A percentile compares a stretch with the other conserved stretches of the same genome.
phyloP scores from a whole-genome alignment of 192 early-diverging fungal genomes.

The Globomyces pollinis-pini region DNA sequence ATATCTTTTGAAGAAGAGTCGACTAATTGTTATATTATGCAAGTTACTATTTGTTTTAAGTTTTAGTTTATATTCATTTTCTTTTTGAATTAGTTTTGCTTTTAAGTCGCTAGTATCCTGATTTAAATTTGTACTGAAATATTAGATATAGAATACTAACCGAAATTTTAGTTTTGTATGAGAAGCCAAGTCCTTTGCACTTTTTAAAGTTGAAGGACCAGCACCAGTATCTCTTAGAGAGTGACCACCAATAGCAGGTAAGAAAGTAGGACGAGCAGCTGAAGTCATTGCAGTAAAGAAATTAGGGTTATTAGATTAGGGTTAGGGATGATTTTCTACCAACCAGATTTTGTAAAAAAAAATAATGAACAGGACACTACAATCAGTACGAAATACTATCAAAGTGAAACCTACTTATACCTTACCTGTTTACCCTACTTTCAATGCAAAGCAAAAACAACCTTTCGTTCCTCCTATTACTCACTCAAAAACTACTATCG shows the following conservation, averaged over 20 bases:
- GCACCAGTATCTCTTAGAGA: constrained; percentile 34
- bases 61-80: constrained; percentile 4
- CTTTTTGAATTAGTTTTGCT: constrained; percentile 25
- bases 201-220: constrained; percentile 23
- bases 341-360: neutral
- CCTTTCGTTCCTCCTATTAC: neutral
- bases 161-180: constrained; percentile 41
- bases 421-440: neutral
- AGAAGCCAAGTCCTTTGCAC: constrained; percentile 25
- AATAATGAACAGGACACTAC: neutral
- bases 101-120: constrained; percentile 38
- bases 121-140: too few relatives aligned
- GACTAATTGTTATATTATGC: neutral
- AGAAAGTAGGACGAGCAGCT: constrained; percentile 34
- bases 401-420: neutral
- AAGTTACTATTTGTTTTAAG: constrained; percentile 2
- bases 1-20: neutral
- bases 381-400: neutral
- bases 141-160: neutral
- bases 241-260: constrained; percentile 45
- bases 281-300: constrained; percentile 4
- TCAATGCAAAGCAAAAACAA: neutral
- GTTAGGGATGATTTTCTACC: too few relatives aligned
- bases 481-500: constrained; percentile 13
- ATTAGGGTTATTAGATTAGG: too few relatives aligned